Base-by-base conservation (phyloP, 139 green algal genomes). In the Picochlorum sp. region DNA sequence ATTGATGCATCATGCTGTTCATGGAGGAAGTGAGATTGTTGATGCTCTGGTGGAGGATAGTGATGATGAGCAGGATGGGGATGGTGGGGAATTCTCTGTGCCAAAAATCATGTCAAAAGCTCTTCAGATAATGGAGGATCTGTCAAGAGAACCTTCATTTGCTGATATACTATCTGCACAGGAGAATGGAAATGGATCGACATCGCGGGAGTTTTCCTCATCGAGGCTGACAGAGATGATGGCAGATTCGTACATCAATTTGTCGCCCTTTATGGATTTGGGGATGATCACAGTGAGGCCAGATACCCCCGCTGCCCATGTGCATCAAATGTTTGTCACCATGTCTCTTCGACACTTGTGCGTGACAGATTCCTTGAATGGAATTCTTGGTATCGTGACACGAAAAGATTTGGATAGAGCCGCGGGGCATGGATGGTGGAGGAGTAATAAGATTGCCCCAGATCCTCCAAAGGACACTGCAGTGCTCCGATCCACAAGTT, bases 311-410 rank as follows among this genome's bases (percentile, higher is more conserved):
- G 65, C 65, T n/a, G 21, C 49, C 28, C 49, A 62, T 1, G 63
- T 69, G 45, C 77, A 90, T 71, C 60, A 79, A 61, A 67, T 92
- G 13, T 98, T 98, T 76, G 61, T 89, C 14, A 55, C 71, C 14
- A 78, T 98, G 55, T 87, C 84, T 0, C 81, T 97, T 73, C 84
- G 92, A 3, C 92, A 98, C 70, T 79, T 98, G 66, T 77, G 76
- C n/a, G 90, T 97, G 18, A 78, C 92, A 41, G 83, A 95, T 50
- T 66, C 54, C 4, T 68, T 73, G 18, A 82, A 86, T 63, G 65
- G 71, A 50, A 79, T 95, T 45, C 55, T 86, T 45, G 91, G 91
- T 65, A 89, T 97, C 61, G 92, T 96, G 75, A 97, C 91, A 9
- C 79, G 91, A 49, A 95, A 96, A 77, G 91, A 97, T 67, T 74